These are phyloP conservation scores for Torrubiella hemipterigena DNA, from an alignment of 2,329 filamentous ascomycete species.

Conservation along the genomic window DNA sequence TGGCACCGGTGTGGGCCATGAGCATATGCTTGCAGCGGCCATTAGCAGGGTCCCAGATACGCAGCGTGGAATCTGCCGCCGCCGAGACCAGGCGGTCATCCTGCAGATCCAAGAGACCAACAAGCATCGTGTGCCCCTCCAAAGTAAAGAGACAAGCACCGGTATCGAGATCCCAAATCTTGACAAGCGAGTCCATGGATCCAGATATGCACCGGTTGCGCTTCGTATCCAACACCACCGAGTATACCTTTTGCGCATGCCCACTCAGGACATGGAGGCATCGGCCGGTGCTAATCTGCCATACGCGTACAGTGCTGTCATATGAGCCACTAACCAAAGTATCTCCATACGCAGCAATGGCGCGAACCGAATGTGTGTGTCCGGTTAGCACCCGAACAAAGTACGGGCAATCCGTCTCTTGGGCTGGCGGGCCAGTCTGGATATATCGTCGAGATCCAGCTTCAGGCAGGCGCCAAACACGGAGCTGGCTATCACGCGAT, in stretches of 20 bases:
- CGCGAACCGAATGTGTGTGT: conserved; percentile 86
- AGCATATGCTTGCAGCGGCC: conserved; percentile 84
- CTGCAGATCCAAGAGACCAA: conserved; percentile 80
- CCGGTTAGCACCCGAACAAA: conserved; percentile 80
- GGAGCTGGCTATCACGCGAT: conserved; percentile 83
- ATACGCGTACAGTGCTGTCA: conserved; percentile 87
- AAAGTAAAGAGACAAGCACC: conserved; percentile 78
- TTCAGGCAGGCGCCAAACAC: conserved; percentile 88
- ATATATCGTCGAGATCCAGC: conserved; percentile 66
- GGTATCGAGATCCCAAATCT: conserved; percentile 90
- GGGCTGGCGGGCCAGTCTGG: conserved; percentile 63
- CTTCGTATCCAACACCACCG: conserved; percentile 83
- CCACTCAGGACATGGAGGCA: conserved; percentile 72
- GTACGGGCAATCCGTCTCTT: conserved; percentile 77
- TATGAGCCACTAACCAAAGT: conserved; percentile 97
- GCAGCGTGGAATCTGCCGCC: conserved; percentile 85
- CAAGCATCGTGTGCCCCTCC: conserved; percentile 84
- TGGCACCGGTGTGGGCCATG: conserved; percentile 89
- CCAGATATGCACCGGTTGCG: conserved; percentile 94
- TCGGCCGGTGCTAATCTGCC: conserved; percentile 94
- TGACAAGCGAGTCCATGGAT: conserved; percentile 96
- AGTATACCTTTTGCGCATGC: conserved; percentile 90
- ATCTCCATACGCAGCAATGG: conserved; percentile 88
- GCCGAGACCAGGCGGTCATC: conserved; percentile 88
- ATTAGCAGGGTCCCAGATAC: conserved; percentile 93